These are phyloP conservation scores for Dactylella cylindrospora DNA, from an alignment of 2,329 filamentous ascomycete species.

Conservation along the genomic window DNA sequence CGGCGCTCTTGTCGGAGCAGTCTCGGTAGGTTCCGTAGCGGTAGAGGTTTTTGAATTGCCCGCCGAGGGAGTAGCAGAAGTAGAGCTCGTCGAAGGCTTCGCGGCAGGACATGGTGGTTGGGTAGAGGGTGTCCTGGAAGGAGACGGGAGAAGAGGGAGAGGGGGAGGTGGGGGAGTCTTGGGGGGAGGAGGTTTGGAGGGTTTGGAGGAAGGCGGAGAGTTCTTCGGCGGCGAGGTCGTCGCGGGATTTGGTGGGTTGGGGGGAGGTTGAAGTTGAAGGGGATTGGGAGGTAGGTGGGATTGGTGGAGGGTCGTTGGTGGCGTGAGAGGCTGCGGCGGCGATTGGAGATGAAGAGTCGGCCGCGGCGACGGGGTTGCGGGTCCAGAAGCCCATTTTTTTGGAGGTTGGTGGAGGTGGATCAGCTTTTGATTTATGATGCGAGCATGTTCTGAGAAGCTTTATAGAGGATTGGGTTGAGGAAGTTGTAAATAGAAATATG, in stretches of 20 bases:
- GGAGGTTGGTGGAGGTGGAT: neutral
- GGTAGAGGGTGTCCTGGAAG: constrained; percentile 70
- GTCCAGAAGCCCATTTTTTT: constrained; percentile 32
- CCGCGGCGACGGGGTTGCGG: constrained; percentile 31
- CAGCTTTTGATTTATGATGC: too few relatives aligned
- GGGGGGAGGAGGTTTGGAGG: constrained; percentile 21
- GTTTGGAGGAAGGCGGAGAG: constrained; percentile 46
- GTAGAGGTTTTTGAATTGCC: constrained; percentile 78
- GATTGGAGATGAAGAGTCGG: constrained; percentile 28
- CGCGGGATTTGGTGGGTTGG: constrained; percentile 37
- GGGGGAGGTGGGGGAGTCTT: neutral
- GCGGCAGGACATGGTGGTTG: constrained; percentile 82
- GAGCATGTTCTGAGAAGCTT: too few relatives aligned
- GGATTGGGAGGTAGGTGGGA: neutral
- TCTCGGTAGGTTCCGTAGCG: constrained; percentile 74
- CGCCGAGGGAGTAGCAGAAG: constrained; percentile 87
- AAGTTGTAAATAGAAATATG: too few relatives aligned
- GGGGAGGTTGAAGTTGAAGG: neutral
- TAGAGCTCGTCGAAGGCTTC: constrained; percentile 89
- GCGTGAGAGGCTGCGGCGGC: constrained; percentile 11
- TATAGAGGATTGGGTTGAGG: too few relatives aligned
- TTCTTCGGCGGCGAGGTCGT: constrained; percentile 47
- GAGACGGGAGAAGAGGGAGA: constrained; percentile 49
- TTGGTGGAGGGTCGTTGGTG: neutral
- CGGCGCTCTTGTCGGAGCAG: constrained; percentile 83